phyloP scores from a whole-genome alignment of 352 stramenopile genomes.

The Globisporangium abappressorium region DNA sequence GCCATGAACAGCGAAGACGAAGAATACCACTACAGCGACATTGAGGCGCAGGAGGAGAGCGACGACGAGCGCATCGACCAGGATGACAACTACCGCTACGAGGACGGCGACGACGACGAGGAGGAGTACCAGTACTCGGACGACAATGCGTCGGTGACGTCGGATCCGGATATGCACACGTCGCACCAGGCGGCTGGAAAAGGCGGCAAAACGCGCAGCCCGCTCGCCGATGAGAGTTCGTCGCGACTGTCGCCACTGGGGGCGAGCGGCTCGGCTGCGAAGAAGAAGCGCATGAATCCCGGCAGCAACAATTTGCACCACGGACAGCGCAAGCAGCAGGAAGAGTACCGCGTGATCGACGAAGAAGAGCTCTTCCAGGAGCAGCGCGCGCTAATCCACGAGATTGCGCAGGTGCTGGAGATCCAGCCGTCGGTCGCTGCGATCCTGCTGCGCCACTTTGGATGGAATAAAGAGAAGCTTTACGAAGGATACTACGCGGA shows the following conservation, averaged over 20 bases:
- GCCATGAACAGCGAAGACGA: constrained; percentile 38
- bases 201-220: constrained; percentile 26
- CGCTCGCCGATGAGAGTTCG: constrained; percentile 23
- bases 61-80: constrained; percentile 19
- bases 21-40: constrained; percentile 83
- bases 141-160: constrained; percentile 35
- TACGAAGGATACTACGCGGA: constrained; percentile 86
- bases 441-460: constrained; percentile 80
- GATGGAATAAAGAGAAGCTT: constrained; percentile 90
- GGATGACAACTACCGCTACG: constrained; percentile 20
- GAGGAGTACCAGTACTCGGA: constrained; percentile 73
- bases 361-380: constrained; percentile 75
- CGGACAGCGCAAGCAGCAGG: constrained; percentile 15
- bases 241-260: constrained; percentile 36
- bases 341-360: constrained; percentile 85
- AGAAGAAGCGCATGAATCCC: constrained; percentile 69
- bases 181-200: constrained; percentile 13
- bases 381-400: constrained; percentile 53
- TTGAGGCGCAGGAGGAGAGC: constrained; percentile 60
- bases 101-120: constrained; percentile 19
- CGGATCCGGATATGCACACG: constrained; percentile 20
- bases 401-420: constrained; percentile 81
- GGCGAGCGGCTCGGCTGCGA: constrained; percentile 37
- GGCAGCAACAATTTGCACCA: constrained; percentile 32
- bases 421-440: constrained; percentile 53